Conservation (phyloP, 257 asterid species). For the Solanum medicagineum region DNA sequence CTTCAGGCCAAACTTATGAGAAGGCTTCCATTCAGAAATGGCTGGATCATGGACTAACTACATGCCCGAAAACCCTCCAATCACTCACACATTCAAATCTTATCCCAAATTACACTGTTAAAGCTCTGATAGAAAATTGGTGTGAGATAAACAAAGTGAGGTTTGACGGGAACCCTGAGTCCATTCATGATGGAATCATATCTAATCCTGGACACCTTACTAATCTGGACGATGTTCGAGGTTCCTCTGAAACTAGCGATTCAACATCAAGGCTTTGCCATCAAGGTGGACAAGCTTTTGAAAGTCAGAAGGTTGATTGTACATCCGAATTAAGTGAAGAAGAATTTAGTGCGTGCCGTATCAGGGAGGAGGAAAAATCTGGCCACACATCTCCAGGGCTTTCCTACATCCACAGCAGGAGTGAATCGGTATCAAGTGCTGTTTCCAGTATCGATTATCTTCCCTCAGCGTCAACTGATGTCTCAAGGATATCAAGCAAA, state of each 20-base stretch:
- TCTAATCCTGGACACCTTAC: slow-evolving; percentile 2
- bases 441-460: slow-evolving; percentile 69
- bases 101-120: slow-evolving; percentile 66
- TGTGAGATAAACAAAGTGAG: slow-evolving; percentile 42
- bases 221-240: slow-evolving; percentile 11
- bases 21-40: slow-evolving; percentile 67
- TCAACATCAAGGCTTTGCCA: slow-evolving; percentile 21
- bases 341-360: slow-evolving; percentile 7
- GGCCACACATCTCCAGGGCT: slow-evolving; percentile 55
- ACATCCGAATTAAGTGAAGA: slow-evolving; percentile 20
- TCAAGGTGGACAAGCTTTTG: slow-evolving; percentile 16
- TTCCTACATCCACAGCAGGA: slow-evolving; percentile 83
- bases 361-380: slow-evolving; percentile 27
- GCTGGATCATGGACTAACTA: slow-evolving; percentile 65
- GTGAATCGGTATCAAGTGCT: slow-evolving; percentile 79
- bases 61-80: slow-evolving; percentile 59
- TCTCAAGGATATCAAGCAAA: slow-evolving; percentile 32
- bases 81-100: slow-evolving; percentile 51
- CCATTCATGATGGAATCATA: slow-evolving; percentile 2
- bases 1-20: slow-evolving; percentile 92
- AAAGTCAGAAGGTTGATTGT: slow-evolving; percentile 6
- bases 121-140: slow-evolving; percentile 68
- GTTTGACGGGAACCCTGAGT: slow-evolving; percentile 11
- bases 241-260: slow-evolving; percentile 15
- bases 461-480: slow-evolving; percentile 35